Conservation (phyloP, 306 rosid species). For the Corylus heterophylla region DNA sequence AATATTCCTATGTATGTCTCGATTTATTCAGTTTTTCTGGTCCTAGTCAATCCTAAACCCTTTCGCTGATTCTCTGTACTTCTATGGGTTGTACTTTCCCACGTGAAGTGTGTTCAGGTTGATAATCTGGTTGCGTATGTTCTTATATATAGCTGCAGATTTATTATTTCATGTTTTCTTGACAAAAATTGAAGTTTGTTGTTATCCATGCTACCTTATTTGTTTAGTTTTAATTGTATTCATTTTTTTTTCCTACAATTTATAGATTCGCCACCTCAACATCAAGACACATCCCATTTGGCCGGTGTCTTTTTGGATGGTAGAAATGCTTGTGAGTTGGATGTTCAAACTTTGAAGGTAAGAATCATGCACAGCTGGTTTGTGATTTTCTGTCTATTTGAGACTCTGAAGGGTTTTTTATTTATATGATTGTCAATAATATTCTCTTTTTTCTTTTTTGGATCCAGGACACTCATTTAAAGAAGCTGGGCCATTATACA, state of each 20-base stretch:
- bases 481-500: conserved; percentile 27
- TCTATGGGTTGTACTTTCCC: conserved; percentile 15
- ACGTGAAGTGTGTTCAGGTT: background rate
- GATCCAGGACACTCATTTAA: conserved; percentile 46
- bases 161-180: background rate
- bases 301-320: conserved; percentile 24
- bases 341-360: conserved; percentile 55
- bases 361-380: background rate
- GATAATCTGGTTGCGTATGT: background rate
- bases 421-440: background rate
- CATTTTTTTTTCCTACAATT: background rate
- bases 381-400: background rate
- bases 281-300: conserved; percentile 4
- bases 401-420: background rate
- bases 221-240: background rate
- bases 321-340: conserved; percentile 32
- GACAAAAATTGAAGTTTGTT: background rate
- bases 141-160: background rate
- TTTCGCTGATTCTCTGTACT: background rate
- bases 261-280: conserved; percentile 39
- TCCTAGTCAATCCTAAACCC: background rate
- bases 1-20: background rate
- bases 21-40: background rate
- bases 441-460: background rate
- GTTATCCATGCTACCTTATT: background rate